Percentiles rank a stretch among this genome's conserved stretches.
Conservation (phyloP, 768 basidiomycete species). For the Candolleomyces aberdarensis region DNA sequence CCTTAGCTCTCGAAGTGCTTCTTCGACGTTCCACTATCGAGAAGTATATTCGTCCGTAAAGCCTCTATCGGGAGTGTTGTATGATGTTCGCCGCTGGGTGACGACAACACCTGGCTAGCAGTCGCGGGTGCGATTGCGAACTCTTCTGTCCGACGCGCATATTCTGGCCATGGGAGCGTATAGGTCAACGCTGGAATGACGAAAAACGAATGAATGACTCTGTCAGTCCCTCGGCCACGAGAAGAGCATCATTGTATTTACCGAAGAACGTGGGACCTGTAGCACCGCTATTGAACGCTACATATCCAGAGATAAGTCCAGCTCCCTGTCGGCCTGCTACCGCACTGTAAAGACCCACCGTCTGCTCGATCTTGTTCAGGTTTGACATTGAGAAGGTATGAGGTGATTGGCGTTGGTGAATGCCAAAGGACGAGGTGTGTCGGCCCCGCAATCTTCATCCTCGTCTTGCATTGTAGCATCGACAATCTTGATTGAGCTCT, state of each 20-base stretch:
- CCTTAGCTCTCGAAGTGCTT: no score
- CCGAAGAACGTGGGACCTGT: slow-evolving; percentile 78
- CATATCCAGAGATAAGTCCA: slow-evolving; percentile 48
- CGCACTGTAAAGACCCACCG: slow-evolving; percentile 44
- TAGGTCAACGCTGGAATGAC: slow-evolving; percentile 59
- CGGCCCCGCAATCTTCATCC: no score
- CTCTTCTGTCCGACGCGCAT: slow-evolving; percentile 38
- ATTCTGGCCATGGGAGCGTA: slow-evolving; percentile 44
- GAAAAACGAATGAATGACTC: slow-evolving; percentile 76
- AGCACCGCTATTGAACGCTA: slow-evolving; percentile 70
- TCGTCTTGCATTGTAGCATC: no score
- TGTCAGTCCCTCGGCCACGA: slow-evolving; percentile 21
- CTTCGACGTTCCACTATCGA: slow-evolving; percentile 77
- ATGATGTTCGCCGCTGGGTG: slow-evolving; percentile 2
- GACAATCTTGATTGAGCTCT: no score
- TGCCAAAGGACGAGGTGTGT: no score
- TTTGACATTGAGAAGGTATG: no score
- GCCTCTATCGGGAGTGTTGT: slow-evolving; percentile 42
- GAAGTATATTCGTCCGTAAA: slow-evolving; percentile 54
- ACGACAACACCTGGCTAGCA: no score
- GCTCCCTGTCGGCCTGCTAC: slow-evolving; percentile 45
- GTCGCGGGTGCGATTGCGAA: slow-evolving; percentile 11
- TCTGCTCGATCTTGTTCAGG: no score
- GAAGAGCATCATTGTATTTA: slow-evolving; percentile 27
- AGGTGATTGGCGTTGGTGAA: no score